Base-by-base conservation (phyloP, 2,329 filamentous ascomycete species). In the Stachybotrys chartarum region DNA sequence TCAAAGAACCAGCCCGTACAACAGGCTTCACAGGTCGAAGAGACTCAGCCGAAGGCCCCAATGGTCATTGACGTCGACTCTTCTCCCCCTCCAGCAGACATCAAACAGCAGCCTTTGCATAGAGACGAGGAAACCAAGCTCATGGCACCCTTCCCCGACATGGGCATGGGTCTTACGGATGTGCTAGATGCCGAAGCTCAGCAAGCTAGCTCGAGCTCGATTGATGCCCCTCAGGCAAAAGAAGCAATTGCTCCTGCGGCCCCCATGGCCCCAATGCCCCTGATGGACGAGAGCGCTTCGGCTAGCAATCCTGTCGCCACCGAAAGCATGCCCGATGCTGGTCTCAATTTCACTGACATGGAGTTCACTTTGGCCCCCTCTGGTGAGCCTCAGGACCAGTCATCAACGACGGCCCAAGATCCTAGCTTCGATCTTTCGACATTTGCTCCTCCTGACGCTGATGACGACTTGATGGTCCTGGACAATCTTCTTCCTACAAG, bases 261-360 rank as follows among this genome's bases (percentile, higher is more conserved):
- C 14, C 57, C 60, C 11, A 61, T 64, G 55, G 64, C 67, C 1
- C 66, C 63, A 14, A 61, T 68, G 60, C 61, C 68, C 7, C 50
- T 58, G 35, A 66, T 64, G 60, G 63, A 67, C 1, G 59, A 64
- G 24, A 63, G 62, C 51, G 55, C 60, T 7, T 45, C 60, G n/a
- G 62, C 60, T 17, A 63, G 54, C 45, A 59, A 62, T n/a, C 59
- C 61, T 54, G 61, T 61, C 17, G 57, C 56, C 3, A 59, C 57
- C 7, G 56, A 57, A 30, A 57, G 53, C 18, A 54, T 62, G 51
- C 51, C 61, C 17, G 66, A 69, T 50, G 65, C 72, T n/a, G 74
- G 76, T 53, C 70, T 77, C 7, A 76, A 76, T 58, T 83, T 82
- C 60, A 82, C 80, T 14, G 73, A 82, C 58, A 82, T 82, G 78